These are phyloP conservation scores for Apiospora malaysiana DNA, from an alignment of 2,329 filamentous ascomycete species.

Conservation along the genomic window DNA sequence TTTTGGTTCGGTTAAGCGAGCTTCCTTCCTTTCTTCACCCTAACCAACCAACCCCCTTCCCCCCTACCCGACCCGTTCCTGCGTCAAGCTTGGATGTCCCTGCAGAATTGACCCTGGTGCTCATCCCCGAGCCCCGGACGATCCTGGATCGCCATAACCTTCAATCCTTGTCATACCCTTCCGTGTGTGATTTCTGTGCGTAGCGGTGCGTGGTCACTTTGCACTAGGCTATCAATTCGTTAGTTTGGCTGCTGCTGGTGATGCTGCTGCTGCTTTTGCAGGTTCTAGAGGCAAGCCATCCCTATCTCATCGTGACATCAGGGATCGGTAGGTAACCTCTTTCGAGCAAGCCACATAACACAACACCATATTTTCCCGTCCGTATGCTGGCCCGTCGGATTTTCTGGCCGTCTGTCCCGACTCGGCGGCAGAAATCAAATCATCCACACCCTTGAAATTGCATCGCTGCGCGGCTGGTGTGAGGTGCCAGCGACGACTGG, in stretches of 20 bases:
- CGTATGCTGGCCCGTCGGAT: background rate
- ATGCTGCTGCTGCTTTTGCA: background rate
- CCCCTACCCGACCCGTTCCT: constrained; percentile 7
- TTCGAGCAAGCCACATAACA: background rate
- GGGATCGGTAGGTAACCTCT: background rate
- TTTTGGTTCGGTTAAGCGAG: constrained; percentile 3
- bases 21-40: background rate
- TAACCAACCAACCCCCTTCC: background rate
- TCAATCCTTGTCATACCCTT: background rate
- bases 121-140: constrained; percentile 11
- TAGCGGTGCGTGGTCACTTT: background rate
- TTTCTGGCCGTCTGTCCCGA: background rate
- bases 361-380: background rate
- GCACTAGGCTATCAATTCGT: background rate
- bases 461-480: background rate
- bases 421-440: constrained; percentile 8
- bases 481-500: background rate
- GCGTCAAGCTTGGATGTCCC: constrained; percentile 5
- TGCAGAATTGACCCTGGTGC: constrained; percentile 1
- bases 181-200: constrained; percentile 1
- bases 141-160: constrained; percentile 10
- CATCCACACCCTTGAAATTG: background rate
- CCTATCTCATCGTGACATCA: constrained; percentile 4
- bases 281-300: background rate
- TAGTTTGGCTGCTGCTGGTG: background rate